Evolutionary conservation across 345 rosid genomes (phyloP).

Genomic region (Hibiscus mutabilis): DNA sequence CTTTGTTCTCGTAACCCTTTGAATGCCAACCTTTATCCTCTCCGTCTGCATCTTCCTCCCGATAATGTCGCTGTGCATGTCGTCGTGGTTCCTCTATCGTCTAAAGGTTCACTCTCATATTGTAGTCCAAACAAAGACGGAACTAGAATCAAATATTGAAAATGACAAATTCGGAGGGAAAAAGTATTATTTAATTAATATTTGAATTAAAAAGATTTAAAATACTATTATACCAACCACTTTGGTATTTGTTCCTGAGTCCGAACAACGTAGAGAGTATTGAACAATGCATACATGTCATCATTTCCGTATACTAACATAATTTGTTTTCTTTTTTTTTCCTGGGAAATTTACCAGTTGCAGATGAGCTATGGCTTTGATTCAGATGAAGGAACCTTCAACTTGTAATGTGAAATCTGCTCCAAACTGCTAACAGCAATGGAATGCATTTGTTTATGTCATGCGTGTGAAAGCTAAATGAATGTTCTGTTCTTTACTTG

Average conservation of each 20-base stretch:
- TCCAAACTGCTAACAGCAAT: background rate
- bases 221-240: too few relatives aligned
- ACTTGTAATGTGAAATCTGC: background rate
- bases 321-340: background rate
- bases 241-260: too few relatives aligned
- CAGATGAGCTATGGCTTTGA: background rate
- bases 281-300: too few relatives aligned
- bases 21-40: constrained; percentile 71
- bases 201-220: too few relatives aligned
- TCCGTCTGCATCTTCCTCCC: constrained; percentile 90
- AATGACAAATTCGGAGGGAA: too few relatives aligned
- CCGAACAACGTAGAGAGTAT: too few relatives aligned
- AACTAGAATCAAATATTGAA: too few relatives aligned
- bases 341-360: background rate
- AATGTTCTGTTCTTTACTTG: background rate
- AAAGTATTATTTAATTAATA: too few relatives aligned
- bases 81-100: constrained; percentile 55
- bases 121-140: too few relatives aligned
- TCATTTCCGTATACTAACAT: too few relatives aligned
- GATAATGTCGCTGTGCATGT: constrained; percentile 69
- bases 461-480: background rate
- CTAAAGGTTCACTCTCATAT: constrained; percentile 28
- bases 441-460: background rate
- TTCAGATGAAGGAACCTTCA: background rate
- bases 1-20: constrained; percentile 74